These are phyloP conservation scores for Alternaria brassicae DNA, from an alignment of 2,329 filamentous ascomycete genomes.

Conservation along the genomic window DNA sequence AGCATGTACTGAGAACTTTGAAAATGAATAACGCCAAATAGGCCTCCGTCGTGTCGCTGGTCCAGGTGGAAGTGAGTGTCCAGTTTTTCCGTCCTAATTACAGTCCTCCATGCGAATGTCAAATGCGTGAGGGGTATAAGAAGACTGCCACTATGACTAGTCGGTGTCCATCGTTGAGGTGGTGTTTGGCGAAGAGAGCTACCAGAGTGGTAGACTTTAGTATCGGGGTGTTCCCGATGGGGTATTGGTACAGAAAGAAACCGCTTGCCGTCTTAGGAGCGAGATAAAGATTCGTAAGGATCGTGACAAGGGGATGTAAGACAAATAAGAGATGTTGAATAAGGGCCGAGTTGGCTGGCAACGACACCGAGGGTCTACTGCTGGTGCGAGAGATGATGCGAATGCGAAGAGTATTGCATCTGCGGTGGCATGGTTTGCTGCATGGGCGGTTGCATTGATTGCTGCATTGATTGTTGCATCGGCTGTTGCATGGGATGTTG, in stretches of 20 bases:
- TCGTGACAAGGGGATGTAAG: constrained; percentile 23
- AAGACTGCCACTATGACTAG: constrained; percentile 7
- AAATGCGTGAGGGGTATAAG: constrained; percentile 11
- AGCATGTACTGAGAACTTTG: constrained; percentile 1
- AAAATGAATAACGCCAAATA: constrained; percentile 3
- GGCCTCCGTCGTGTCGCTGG: neutral
- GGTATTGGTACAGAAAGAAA: constrained; percentile 18
- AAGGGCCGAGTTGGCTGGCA: constrained; percentile 20
- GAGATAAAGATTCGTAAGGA: constrained; percentile 20
- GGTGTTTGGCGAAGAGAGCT: constrained; percentile 4
- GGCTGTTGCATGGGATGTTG: constrained; percentile 7
- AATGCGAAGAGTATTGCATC: constrained; percentile 29
- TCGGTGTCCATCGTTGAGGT: constrained; percentile 1
- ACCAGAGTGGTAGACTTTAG: constrained; percentile 1
- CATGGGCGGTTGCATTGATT: constrained; percentile 8
- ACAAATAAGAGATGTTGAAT: constrained; percentile 20
- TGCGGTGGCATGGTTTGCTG: constrained; percentile 12
- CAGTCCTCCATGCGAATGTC: constrained; percentile 18
- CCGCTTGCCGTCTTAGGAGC: constrained; percentile 1
- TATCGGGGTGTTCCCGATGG: constrained; percentile 11
- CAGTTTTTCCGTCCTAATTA: constrained; percentile 27
- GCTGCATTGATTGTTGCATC: constrained; percentile 12
- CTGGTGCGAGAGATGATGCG: constrained; percentile 25
- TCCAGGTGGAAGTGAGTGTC: constrained; percentile 25
- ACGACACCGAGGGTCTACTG: constrained; percentile 17